Evolutionary conservation across 495 filamentous ascomycete genomes (phyloP).

Genomic region (Monascus purpureus): DNA sequence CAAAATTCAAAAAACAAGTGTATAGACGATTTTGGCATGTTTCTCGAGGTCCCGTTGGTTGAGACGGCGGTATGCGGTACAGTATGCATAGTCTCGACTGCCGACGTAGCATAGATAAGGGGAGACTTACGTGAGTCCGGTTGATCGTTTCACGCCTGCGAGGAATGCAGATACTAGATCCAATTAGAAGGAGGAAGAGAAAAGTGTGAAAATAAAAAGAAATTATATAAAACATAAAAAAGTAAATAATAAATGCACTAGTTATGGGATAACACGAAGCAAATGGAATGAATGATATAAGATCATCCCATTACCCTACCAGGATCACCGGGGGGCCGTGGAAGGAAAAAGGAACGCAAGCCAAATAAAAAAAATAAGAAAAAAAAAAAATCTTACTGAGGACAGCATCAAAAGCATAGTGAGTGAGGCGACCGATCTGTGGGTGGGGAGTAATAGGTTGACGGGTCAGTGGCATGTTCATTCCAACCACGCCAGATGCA

Average conservation of each 20-base stretch:
- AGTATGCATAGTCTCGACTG: constrained; percentile 2
- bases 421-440: constrained; percentile 82
- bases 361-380: too few species aligned
- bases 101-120: not conserved
- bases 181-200: too few species aligned
- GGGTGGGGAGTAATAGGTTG: constrained; percentile 5
- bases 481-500: not conserved
- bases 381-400: too few species aligned
- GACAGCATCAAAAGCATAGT: constrained; percentile 95
- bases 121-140: constrained; percentile 82
- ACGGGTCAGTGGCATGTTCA: constrained; percentile 6
- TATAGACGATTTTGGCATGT: too few species aligned
- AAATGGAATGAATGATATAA: too few species aligned
- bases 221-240: not conserved
- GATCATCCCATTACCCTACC: too few species aligned
- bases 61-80: not conserved
- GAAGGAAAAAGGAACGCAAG: too few species aligned
- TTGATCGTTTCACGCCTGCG: constrained; percentile 90
- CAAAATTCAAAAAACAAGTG: too few species aligned
- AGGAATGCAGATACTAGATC: constrained; percentile 90
- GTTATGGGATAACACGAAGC: constrained; percentile 1
- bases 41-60: not conserved
- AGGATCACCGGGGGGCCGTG: too few species aligned
- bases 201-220: too few species aligned
- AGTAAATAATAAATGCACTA: constrained; percentile 10